These are phyloP conservation scores for Pouteria campechiana DNA, from an alignment of 179 eudicot species.

Conservation along the genomic window DNA sequence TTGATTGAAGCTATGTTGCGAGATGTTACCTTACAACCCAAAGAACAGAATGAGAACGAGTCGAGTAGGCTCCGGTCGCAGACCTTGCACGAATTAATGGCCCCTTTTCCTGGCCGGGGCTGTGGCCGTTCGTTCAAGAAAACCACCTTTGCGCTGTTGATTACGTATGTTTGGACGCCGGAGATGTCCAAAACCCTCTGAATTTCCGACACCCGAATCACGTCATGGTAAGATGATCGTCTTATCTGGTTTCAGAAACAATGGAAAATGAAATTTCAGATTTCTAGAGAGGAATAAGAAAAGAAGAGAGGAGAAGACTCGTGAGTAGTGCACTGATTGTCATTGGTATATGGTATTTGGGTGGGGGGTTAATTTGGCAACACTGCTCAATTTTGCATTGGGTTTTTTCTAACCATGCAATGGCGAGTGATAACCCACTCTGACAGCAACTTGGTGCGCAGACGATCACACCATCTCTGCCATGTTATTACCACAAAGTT, in stretches of 20 bases:
- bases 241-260: slow-evolving; percentile 24
- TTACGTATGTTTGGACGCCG: slow-evolving; percentile 35
- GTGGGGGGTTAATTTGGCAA: no score
- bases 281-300: background rate
- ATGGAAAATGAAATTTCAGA: background rate
- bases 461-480: no score
- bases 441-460: no score
- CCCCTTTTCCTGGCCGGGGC: slow-evolving; percentile 46
- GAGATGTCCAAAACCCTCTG: slow-evolving; percentile 36
- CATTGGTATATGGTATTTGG: no score
- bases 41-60: slow-evolving; percentile 39
- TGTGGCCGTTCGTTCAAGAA: slow-evolving; percentile 44
- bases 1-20: no score
- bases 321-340: background rate
- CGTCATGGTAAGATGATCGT: slow-evolving; percentile 58
- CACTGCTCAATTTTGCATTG: no score
- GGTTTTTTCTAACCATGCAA: no score
- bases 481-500: no score
- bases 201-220: slow-evolving; percentile 48
- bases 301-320: background rate
- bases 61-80: slow-evolving; percentile 47
- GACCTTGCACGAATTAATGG: slow-evolving; percentile 35
- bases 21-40: slow-evolving; percentile 37
- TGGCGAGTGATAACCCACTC: no score
- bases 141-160: slow-evolving; percentile 48